Percentiles rank a stretch among this genome's conserved stretches.
Evolutionary conservation across 1,139 yeast species (phyloP).

Genomic region (Lodderomyces orthopsilosis): DNA sequence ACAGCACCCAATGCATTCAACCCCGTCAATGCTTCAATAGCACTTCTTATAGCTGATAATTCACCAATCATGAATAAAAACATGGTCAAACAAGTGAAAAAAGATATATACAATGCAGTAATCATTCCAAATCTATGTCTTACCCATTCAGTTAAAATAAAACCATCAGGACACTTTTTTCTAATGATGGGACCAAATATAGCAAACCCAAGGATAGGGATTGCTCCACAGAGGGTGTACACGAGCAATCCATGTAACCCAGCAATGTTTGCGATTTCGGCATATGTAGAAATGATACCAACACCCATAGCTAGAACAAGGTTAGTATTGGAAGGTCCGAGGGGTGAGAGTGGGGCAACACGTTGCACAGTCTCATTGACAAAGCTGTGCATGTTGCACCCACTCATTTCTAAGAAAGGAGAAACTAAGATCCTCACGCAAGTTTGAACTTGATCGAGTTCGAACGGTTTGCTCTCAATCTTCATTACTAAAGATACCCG

Average conservation of each 20-base stretch:
- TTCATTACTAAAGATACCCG: conserved; percentile 5
- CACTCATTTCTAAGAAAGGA: neutral
- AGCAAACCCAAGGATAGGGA: conserved; percentile 83
- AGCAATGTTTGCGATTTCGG: conserved; percentile 80
- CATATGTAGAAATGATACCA: conserved; percentile 82
- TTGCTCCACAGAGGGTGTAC: conserved; percentile 75
- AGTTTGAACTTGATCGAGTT: conserved; percentile 87
- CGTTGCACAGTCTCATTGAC: neutral
- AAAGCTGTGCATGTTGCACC: neutral
- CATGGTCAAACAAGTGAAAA: conserved; percentile 81
- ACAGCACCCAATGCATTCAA: conserved; percentile 77
- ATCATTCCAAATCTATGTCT: conserved; percentile 72
- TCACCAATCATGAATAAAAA: conserved; percentile 88
- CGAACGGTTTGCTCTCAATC: conserved; percentile 75
- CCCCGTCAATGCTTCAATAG: conserved; percentile 76
- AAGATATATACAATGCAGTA: conserved; percentile 72
- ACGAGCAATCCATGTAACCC: conserved; percentile 88
- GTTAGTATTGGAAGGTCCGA: conserved; percentile 6
- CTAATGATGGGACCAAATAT: conserved; percentile 79
- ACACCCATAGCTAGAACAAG: conserved; percentile 72
- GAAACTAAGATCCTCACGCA: conserved; percentile 69
- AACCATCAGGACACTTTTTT: conserved; percentile 81
- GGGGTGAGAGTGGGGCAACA: too few species aligned
- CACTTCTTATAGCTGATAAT: conserved; percentile 73
- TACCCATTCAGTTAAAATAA: conserved; percentile 94